A percentile compares a stretch with the other conserved stretches of the same genome.
Evolutionary conservation across 306 rosid genomes (phyloP).

Genomic region (Castanea sativa): DNA sequence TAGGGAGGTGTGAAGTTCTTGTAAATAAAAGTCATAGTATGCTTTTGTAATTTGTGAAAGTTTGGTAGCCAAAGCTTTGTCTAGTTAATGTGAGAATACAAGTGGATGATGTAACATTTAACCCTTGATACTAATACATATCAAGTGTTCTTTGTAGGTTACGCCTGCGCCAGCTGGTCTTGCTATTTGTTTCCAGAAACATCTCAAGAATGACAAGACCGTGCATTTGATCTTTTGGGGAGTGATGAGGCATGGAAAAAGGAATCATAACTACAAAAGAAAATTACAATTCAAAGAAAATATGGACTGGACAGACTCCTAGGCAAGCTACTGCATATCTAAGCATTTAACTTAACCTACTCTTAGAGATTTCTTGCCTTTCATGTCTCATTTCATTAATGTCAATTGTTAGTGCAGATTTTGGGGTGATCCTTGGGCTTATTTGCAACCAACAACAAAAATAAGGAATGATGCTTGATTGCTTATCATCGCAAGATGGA

Average conservation of each 20-base stretch:
- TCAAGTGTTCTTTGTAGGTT: slow-evolving; percentile 39
- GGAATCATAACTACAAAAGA: slow-evolving; percentile 69
- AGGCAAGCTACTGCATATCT: slow-evolving; percentile 45
- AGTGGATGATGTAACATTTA: neutral
- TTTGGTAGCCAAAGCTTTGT: too few species aligned
- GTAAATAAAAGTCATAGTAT: too few species aligned
- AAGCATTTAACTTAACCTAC: slow-evolving; percentile 9
- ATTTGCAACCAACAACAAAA: slow-evolving; percentile 88
- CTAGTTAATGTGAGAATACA: too few species aligned
- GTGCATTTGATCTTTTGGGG: slow-evolving; percentile 61
- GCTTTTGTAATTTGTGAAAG: too few species aligned
- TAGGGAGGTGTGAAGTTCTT: too few species aligned
- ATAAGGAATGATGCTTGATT: slow-evolving; percentile 55
- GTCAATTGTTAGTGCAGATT: slow-evolving; percentile 39
- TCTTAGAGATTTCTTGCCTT: slow-evolving; percentile 2
- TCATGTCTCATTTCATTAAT: neutral
- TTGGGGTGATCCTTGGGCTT: slow-evolving; percentile 92
- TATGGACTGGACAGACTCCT: slow-evolving; percentile 84
- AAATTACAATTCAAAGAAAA: slow-evolving; percentile 65
- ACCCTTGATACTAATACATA: neutral
- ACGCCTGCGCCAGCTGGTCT: slow-evolving; percentile 72
- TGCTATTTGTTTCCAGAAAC: slow-evolving; percentile 94
- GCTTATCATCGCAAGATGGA: slow-evolving; percentile 87
- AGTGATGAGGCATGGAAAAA: slow-evolving; percentile 57
- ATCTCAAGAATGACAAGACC: slow-evolving; percentile 66